Evolutionary conservation across 805 yeast species (phyloP).

Genomic region (Yarrowia yakushimensis): DNA sequence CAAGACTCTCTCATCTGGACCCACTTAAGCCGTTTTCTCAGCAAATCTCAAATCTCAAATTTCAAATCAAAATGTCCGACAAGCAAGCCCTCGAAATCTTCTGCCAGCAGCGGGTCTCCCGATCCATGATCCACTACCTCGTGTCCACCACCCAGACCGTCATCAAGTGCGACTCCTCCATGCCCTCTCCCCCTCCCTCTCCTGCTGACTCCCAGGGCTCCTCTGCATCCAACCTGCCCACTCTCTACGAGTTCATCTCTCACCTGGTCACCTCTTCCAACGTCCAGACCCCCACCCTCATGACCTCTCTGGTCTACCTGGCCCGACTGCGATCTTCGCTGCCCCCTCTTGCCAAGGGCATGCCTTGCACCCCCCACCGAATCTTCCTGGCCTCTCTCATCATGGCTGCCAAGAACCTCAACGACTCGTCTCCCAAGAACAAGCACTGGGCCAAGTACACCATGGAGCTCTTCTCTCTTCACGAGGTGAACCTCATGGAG

Average conservation of each 20-base stretch:
- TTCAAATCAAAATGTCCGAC: slow-evolving; percentile 34
- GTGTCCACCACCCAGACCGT: slow-evolving; percentile 43
- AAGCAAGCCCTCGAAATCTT: slow-evolving; percentile 42
- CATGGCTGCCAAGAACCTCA: slow-evolving; percentile 85
- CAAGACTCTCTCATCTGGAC: neutral
- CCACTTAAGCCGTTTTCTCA: neutral
- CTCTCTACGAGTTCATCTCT: slow-evolving; percentile 55
- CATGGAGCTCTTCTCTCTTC: slow-evolving; percentile 69
- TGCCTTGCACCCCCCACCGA: slow-evolving; percentile 85
- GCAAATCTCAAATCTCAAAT: neutral
- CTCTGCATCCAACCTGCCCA: slow-evolving; percentile 29
- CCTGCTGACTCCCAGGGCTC: slow-evolving; percentile 11
- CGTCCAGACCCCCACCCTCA: slow-evolving; percentile 91
- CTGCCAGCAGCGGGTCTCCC: slow-evolving; percentile 42
- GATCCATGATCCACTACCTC: slow-evolving; percentile 43
- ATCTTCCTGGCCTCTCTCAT: slow-evolving; percentile 86
- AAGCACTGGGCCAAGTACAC: slow-evolving; percentile 96
- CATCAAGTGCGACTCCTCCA: slow-evolving; percentile 39
- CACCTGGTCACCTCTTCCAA: slow-evolving; percentile 73
- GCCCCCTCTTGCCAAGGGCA: slow-evolving; percentile 87
- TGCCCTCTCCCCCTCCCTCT: slow-evolving; percentile 29
- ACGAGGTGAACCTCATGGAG: slow-evolving; percentile 88
- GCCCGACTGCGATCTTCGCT: slow-evolving; percentile 70
- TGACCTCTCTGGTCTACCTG: slow-evolving; percentile 85
- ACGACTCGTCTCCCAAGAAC: slow-evolving; percentile 92